These are phyloP conservation scores for Eucalyptus regnans DNA, from an alignment of 345 rosid genomes.

Conservation along the genomic window DNA sequence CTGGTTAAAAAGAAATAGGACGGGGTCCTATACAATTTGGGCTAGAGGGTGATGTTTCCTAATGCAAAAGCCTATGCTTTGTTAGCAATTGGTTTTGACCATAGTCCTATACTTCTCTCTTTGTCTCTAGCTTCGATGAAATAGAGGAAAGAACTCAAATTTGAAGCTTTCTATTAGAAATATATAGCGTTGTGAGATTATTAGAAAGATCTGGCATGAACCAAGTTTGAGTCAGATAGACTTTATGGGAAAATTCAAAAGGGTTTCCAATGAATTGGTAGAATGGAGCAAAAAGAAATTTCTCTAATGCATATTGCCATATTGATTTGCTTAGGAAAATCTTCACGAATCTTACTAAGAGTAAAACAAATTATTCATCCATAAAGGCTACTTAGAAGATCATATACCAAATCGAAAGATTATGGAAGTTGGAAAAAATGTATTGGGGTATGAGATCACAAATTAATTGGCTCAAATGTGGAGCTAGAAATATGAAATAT, in stretches of 20 bases:
- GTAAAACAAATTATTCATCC: neutral
- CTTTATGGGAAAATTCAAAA: no score
- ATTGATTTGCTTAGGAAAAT: neutral
- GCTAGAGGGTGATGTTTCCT: no score
- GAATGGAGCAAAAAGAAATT: neutral
- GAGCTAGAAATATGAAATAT: neutral
- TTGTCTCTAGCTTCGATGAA: no score
- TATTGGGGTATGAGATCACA: neutral
- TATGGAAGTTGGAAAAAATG: neutral
- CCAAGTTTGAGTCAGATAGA: no score
- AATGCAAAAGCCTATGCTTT: no score
- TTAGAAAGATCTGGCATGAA: no score
- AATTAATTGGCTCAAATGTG: neutral
- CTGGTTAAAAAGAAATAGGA: no score
- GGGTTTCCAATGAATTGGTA: no score
- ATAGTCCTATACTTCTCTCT: no score
- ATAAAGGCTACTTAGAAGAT: neutral
- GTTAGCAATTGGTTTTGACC: neutral
- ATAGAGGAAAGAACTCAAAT: no score
- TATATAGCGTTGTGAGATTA: rapidly evolving
- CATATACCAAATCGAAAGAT: neutral
- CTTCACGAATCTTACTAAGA: neutral
- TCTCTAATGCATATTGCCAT: neutral
- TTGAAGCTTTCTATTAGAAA: no score
- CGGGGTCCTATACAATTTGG: no score